Evolutionary conservation across 2,329 filamentous ascomycete species (phyloP).

Genomic region (Byssoonygena ceratinophila): DNA sequence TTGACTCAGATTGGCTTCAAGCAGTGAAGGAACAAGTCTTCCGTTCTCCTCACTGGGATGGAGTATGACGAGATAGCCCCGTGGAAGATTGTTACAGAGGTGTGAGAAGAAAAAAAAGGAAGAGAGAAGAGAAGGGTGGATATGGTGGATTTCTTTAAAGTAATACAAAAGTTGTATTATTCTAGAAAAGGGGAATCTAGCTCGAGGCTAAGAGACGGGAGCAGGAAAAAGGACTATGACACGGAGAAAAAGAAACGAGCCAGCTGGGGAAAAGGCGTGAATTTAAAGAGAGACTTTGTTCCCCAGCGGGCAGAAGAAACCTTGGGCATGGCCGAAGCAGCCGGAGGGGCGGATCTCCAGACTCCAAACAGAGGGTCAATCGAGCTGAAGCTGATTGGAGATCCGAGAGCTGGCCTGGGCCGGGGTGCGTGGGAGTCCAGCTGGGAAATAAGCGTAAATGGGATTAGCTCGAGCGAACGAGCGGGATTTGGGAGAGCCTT

Average conservation of each 20-base stretch:
- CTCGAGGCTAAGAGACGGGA: background rate
- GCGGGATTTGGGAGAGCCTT: constrained; percentile 9
- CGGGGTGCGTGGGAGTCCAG: background rate
- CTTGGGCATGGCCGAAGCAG: constrained; percentile 3
- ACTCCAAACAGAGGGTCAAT: background rate
- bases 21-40: too few relatives aligned
- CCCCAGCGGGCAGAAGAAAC: background rate
- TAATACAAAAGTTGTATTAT: background rate
- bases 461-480: background rate
- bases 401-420: constrained; percentile 2
- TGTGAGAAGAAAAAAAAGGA: background rate
- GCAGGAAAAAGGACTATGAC: background rate
- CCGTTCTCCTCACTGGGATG: too few relatives aligned
- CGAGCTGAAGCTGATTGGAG: background rate
- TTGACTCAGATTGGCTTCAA: background rate
- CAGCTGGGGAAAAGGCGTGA: background rate
- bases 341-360: constrained; percentile 6
- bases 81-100: too few relatives aligned
- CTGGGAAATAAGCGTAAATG: constrained; percentile 1
- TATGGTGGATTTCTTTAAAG: background rate
- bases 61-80: background rate
- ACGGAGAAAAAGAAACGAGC: background rate
- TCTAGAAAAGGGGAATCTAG: constrained; percentile 4
- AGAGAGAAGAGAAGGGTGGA: background rate
- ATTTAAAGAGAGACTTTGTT: background rate